Percentiles rank a stretch among this genome's conserved stretches.
Evolutionary conservation across 192 early-diverging fungal genomes (phyloP).

Genomic region (Coemansia sp.): DNA sequence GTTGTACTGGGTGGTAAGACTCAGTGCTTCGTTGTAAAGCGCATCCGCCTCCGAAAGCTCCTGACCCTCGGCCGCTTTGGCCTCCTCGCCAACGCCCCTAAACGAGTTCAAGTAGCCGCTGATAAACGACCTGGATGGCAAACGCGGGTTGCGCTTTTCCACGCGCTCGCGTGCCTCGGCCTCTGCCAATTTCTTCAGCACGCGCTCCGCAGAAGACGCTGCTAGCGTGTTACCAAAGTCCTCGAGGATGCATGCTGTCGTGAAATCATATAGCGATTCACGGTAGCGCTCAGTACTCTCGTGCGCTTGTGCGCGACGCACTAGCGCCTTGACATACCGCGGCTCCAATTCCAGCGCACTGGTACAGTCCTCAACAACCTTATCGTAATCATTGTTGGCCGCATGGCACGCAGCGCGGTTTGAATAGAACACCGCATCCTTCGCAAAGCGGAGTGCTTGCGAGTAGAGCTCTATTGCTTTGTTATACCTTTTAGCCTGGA

Average conservation of each 20-base stretch:
- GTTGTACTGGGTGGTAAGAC: conserved; percentile 52
- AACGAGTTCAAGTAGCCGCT: conserved; percentile 94
- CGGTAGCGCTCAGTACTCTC: conserved; percentile 55
- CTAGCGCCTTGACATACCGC: conserved; percentile 85
- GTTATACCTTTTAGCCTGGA: conserved; percentile 74
- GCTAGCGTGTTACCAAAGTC: conserved; percentile 87
- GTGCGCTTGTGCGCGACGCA: conserved; percentile 68
- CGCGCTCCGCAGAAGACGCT: conserved; percentile 78
- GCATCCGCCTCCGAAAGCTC: conserved; percentile 39
- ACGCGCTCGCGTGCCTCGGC: conserved; percentile 70
- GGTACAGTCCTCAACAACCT: conserved; percentile 84
- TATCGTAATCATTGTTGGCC: conserved; percentile 67
- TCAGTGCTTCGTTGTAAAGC: conserved; percentile 59
- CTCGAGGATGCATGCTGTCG: conserved; percentile 89
- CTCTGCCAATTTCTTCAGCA: conserved; percentile 81
- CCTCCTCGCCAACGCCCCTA: conserved; percentile 49
- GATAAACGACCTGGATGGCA: conserved; percentile 93
- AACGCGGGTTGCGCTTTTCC: conserved; percentile 58
- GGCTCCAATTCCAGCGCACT: conserved; percentile 78
- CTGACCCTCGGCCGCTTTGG: conserved; percentile 22
- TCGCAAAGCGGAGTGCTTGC: conserved; percentile 78
- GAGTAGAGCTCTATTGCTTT: conserved; percentile 87
- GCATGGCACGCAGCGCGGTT: conserved; percentile 95
- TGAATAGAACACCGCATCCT: conserved; percentile 85
- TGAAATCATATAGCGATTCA: conserved; percentile 77